Evolutionary conservation across 495 filamentous ascomycete genomes (phyloP), one percentile per base, ranked within the genome.

Genomic region (Pseudevernia furfuracea): DNA sequence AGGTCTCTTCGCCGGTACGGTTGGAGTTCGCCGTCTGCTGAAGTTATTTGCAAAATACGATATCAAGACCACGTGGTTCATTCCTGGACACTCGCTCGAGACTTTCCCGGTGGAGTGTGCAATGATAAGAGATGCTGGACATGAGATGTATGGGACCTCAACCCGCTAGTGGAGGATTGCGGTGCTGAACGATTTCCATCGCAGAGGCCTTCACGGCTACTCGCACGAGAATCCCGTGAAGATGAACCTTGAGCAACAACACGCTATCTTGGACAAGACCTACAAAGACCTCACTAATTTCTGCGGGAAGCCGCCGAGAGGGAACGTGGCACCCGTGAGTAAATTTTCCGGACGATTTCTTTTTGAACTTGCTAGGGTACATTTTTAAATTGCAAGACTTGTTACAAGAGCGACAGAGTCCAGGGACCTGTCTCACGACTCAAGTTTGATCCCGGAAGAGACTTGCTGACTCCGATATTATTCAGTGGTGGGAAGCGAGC

Each of bases 21-120:
- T 89, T 43, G 89, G 89, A 38, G 87, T 86, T 1, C 80, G 82
- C 14, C 84, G 89, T 12, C 76, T 93, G 4, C 80, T 93, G 12
- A 90, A 88, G 66, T 73, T 93, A 3, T 89, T 91, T 72, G 79
- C 85, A 11, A 90, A 89, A 72, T 87, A 91, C 79, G 83, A 85
- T 63, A 93, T 93, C 77, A 91, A 89, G 74, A 82, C 87, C 17
- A 89, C 88, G 10, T 92, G 87, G 86, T 92, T 93, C 73, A 91
- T 93, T 64, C 89, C 89, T 0, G 89, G 88, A 0, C 89, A 93
- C 73, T 86, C 84, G 0, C 81, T 93, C 21, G 89, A 93, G 65
- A 90, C 81, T 19, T 92, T 91, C 70, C 89, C 88, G 0, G 86
- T 89, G 70, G 87, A 91, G 69, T 89, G 86, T 69, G 82, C 84